These are phyloP conservation scores for Nidula niveotomentosa DNA, from an alignment of 1,284 basidiomycete species.

Conservation along the genomic window DNA sequence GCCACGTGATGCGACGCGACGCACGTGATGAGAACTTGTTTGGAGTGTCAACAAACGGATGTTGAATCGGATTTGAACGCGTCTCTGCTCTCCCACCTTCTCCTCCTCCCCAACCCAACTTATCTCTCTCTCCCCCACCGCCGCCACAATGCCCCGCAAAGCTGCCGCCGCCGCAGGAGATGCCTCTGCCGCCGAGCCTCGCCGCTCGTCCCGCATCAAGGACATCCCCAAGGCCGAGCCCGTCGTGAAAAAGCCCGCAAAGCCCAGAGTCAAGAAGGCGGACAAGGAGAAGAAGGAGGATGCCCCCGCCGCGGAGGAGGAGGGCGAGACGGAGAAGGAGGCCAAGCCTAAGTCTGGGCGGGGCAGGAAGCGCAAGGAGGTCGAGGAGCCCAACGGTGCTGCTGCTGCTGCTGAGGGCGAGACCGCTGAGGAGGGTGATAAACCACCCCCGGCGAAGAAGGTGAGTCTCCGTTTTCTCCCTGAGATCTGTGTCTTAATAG, in stretches of 20 bases:
- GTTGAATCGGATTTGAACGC: background rate
- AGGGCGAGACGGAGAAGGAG: conserved; percentile 45
- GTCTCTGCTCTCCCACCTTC: conserved; percentile 17
- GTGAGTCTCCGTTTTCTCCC: conserved; percentile 10
- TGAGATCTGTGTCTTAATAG: background rate
- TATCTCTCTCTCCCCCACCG: conserved; percentile 4
- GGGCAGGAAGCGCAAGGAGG: conserved; percentile 57
- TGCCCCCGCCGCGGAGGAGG: conserved; percentile 17
- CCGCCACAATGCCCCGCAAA: conserved; percentile 67
- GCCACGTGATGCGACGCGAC: background rate
- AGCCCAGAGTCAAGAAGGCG: conserved; percentile 61
- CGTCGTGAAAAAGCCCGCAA: conserved; percentile 57
- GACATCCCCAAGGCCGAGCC: conserved; percentile 59
- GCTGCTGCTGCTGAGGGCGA: conserved; percentile 5
- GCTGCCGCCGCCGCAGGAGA: conserved; percentile 37
- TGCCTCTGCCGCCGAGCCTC: conserved; percentile 46
- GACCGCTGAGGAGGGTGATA: conserved; percentile 24
- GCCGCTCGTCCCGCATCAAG: conserved; percentile 74
- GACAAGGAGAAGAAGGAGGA: conserved; percentile 33
- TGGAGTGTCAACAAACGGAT: background rate
- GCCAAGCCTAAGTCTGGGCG: conserved; percentile 59
- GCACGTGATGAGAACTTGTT: background rate
- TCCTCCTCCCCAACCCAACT: conserved; percentile 10
- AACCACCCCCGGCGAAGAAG: conserved; percentile 57
- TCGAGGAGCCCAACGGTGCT: conserved; percentile 37